phyloP scores from a whole-genome alignment of 2,329 filamentous ascomycete genomes.

The Talaromyces verruculosus region DNA sequence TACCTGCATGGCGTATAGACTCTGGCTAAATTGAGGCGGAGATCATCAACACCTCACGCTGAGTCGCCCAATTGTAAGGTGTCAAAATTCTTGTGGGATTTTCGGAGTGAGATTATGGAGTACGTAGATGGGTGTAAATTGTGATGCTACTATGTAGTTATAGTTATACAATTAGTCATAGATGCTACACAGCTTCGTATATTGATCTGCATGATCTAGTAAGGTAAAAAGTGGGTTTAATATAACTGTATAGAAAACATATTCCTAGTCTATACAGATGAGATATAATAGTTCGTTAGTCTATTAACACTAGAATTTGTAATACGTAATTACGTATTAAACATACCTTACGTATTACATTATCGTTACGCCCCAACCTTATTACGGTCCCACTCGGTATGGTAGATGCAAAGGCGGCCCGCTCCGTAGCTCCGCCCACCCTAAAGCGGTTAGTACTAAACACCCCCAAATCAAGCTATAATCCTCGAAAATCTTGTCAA shows the following conservation, averaged over 20 bases:
- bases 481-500: too few species aligned
- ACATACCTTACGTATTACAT: not conserved
- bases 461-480: too few species aligned
- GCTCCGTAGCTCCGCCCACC: too few species aligned
- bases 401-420: not conserved
- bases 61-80: not conserved
- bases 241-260: not conserved
- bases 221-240: not conserved
- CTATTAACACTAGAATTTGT: not conserved
- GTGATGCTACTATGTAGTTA: not conserved
- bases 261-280: not conserved
- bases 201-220: not conserved
- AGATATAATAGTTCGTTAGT: not conserved
- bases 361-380: not conserved
- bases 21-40: not conserved
- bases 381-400: not conserved
- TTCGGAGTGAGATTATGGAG: not conserved
- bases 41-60: not conserved
- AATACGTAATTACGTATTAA: too few species aligned
- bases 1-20: not conserved
- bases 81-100: not conserved
- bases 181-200: not conserved
- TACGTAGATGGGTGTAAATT: not conserved
- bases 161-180: not conserved
- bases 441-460: too few species aligned